Evolutionary conservation across 208 protist species (phyloP).

Genomic region (Trichomonas vaginalis): DNA sequence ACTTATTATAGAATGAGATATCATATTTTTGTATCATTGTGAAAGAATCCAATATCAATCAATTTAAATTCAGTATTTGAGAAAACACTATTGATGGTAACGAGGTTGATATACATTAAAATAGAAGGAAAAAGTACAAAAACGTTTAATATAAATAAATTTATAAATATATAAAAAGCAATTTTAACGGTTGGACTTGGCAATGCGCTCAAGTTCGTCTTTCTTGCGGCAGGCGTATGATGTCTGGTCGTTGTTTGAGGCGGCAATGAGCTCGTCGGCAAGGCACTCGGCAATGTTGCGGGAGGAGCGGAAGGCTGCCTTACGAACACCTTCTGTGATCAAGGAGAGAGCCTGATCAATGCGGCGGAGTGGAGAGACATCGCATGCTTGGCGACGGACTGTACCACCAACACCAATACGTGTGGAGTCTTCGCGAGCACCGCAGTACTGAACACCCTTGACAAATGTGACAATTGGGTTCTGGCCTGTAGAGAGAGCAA

Average conservation of each 20-base stretch:
- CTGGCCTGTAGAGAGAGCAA: conserved; percentile 90
- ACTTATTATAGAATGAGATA: no score
- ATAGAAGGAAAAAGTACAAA: no score
- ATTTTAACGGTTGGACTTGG: conserved; percentile 97
- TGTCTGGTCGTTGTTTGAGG: conserved; percentile 69
- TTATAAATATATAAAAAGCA: neutral
- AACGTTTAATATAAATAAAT: no score
- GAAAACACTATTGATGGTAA: no score
- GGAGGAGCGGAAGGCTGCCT: conserved; percentile 94
- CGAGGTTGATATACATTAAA: no score
- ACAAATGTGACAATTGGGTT: conserved; percentile 84
- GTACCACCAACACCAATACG: conserved; percentile 96
- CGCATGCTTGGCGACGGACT: conserved; percentile 95
- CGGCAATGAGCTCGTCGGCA: conserved; percentile 98
- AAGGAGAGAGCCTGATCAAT: conserved; percentile 64
- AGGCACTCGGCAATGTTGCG: conserved; percentile 98
- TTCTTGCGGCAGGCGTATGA: conserved; percentile 99
- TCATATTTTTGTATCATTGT: no score
- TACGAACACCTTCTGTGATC: conserved; percentile 82
- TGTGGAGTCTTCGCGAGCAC: conserved; percentile 98
- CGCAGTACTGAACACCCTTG: conserved; percentile 88
- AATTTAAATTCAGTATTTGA: no score
- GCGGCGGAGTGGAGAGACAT: conserved; percentile 97
- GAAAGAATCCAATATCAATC: no score
- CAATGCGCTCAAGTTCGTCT: conserved; percentile 98